Percentiles rank a stretch among this genome's conserved stretches.
Evolutionary conservation across 192 early-diverging fungal genomes (phyloP).

Genomic region (Coemansia sp.): DNA sequence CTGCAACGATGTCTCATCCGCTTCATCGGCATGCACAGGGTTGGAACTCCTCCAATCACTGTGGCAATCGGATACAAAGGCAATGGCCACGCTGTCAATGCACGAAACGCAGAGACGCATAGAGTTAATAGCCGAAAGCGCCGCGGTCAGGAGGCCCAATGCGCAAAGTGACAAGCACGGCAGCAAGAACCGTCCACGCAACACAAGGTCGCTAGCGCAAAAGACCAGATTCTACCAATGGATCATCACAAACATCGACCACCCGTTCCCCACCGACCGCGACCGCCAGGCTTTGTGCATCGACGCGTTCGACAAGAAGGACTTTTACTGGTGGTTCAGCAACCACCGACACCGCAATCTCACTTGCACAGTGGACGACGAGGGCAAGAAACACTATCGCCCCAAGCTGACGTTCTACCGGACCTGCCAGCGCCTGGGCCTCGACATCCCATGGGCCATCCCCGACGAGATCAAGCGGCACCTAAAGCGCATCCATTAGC

Average conservation of each 20-base stretch:
- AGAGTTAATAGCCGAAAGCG: too few relatives aligned
- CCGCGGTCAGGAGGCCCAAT: too few relatives aligned
- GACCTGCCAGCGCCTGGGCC: constrained; percentile 14
- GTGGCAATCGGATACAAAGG: too few relatives aligned
- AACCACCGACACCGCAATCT: constrained; percentile 43
- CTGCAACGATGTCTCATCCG: too few relatives aligned
- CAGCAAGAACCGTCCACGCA: constrained; percentile 9
- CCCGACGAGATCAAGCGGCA: constrained; percentile 11
- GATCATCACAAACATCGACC: constrained; percentile 24
- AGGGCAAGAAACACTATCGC: constrained; percentile 14
- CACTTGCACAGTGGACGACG: background rate
- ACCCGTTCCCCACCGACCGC: constrained; percentile 32
- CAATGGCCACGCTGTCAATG: too few relatives aligned
- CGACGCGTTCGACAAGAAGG: constrained; percentile 12
- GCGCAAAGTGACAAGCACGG: background rate
- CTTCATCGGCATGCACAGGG: too few relatives aligned
- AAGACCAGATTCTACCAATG: constrained; percentile 17
- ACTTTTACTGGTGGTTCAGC: constrained; percentile 49
- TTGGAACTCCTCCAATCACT: too few relatives aligned
- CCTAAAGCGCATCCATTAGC: background rate
- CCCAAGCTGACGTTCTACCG: constrained; percentile 26
- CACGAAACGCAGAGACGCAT: background rate
- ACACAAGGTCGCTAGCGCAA: constrained; percentile 14
- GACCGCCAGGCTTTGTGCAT: background rate
- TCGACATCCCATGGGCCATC: constrained; percentile 20